Evolutionary conservation across 2,329 filamentous ascomycete genomes (phyloP).

Genomic region (Diaporthe humulicola): DNA sequence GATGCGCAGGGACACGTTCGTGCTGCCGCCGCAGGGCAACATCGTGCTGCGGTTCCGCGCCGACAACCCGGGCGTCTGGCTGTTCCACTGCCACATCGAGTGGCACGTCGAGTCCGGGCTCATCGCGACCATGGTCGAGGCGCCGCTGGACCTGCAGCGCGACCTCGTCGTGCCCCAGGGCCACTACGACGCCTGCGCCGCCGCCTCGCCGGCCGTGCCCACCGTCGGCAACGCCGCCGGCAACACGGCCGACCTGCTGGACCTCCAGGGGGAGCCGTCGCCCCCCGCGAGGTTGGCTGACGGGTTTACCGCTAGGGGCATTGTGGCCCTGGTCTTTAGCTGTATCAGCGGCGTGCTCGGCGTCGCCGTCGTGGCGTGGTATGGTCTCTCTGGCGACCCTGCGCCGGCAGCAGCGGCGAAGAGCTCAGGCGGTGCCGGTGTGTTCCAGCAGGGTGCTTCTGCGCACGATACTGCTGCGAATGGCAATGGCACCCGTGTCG

Average conservation of each 20-base stretch:
- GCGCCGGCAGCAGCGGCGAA: background rate
- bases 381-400: conserved; percentile 57
- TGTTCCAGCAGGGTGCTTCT: background rate
- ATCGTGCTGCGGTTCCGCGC: conserved; percentile 77
- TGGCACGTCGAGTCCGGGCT: conserved; percentile 67
- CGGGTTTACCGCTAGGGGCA: conserved; percentile 80
- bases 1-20: conserved; percentile 77
- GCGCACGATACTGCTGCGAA: background rate
- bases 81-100: conserved; percentile 67
- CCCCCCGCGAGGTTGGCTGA: conserved; percentile 64
- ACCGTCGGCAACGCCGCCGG: conserved; percentile 80
- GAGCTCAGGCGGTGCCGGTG: background rate
- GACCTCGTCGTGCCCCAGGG: conserved; percentile 60
- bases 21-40: conserved; percentile 75
- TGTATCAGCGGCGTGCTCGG: conserved; percentile 77
- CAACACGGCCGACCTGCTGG: conserved; percentile 73
- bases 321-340: conserved; percentile 82
- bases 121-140: conserved; percentile 54
- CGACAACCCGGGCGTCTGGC: conserved; percentile 71
- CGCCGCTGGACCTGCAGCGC: conserved; percentile 59
- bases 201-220: conserved; percentile 56
- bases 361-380: conserved; percentile 76
- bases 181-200: conserved; percentile 59
- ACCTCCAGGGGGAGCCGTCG: conserved; percentile 54
- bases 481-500: background rate